Evolutionary conservation across 2,329 filamentous ascomycete species (phyloP).

Genomic region (Lecanosticta acicola): DNA sequence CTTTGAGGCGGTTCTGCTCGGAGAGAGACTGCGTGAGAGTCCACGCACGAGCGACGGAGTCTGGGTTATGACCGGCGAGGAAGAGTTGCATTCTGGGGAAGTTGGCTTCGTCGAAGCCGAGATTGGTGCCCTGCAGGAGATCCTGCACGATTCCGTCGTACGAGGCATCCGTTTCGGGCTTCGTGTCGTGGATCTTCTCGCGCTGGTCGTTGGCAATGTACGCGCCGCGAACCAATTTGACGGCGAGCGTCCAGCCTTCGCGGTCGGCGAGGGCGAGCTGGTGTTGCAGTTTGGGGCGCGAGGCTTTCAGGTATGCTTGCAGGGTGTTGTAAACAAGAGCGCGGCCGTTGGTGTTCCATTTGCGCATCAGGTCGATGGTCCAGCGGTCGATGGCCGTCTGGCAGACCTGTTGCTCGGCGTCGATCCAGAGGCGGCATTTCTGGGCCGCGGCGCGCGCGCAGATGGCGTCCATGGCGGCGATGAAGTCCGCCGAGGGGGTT

Average conservation of each 20-base stretch:
- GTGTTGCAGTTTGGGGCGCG: slow-evolving; percentile 40
- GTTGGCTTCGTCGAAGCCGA: slow-evolving; percentile 17
- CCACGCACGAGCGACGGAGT: slow-evolving; percentile 17
- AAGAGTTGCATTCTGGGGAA: slow-evolving; percentile 24
- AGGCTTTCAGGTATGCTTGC: slow-evolving; percentile 50
- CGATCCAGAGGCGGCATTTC: slow-evolving; percentile 45
- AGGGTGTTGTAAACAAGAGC: slow-evolving; percentile 48
- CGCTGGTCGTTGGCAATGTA: slow-evolving; percentile 46
- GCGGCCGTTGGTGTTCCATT: slow-evolving; percentile 43
- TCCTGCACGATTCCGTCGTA: slow-evolving; percentile 25
- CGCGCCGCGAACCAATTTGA: slow-evolving; percentile 51
- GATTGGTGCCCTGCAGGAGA: slow-evolving; percentile 20
- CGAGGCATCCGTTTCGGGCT: slow-evolving; percentile 25
- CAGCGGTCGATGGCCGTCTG: slow-evolving; percentile 49
- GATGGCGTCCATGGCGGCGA: slow-evolving; percentile 40
- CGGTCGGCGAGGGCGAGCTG: slow-evolving; percentile 43
- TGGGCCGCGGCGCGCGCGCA: slow-evolving; percentile 40
- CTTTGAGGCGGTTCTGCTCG: slow-evolving; percentile 12
- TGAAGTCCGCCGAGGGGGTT: slow-evolving; percentile 38
- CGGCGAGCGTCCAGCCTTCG: slow-evolving; percentile 47
- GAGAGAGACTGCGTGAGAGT: slow-evolving; percentile 16
- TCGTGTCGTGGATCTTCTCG: slow-evolving; percentile 25
- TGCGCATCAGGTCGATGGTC: slow-evolving; percentile 50
- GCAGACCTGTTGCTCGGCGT: slow-evolving; percentile 51
- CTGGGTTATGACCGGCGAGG: slow-evolving; percentile 30